Evolutionary conservation across 1,284 basidiomycete genomes (phyloP).

Genomic region (Sphagnurus paluster): DNA sequence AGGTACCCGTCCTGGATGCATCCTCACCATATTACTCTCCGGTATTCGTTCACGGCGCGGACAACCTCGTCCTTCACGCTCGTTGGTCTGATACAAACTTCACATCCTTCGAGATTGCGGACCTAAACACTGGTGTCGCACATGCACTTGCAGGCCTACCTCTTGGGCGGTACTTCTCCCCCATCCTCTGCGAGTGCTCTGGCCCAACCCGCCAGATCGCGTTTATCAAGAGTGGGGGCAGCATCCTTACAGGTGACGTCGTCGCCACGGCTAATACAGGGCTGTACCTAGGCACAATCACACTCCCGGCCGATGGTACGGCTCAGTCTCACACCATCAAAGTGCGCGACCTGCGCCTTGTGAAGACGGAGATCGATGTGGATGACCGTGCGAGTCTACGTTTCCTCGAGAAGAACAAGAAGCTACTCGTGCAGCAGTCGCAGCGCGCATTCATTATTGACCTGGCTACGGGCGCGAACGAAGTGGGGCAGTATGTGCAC

Average conservation of each 20-base stretch:
- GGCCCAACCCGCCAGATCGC: constrained; percentile 51
- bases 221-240: constrained; percentile 62
- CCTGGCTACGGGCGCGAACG: constrained; percentile 44
- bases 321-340: constrained; percentile 26
- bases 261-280: constrained; percentile 63
- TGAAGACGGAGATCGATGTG: constrained; percentile 45
- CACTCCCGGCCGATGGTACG: constrained; percentile 38
- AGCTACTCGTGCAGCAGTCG: constrained; percentile 60
- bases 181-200: constrained; percentile 48
- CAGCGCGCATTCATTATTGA: constrained; percentile 54
- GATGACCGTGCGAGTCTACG: constrained; percentile 43
- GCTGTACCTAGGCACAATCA: constrained; percentile 61
- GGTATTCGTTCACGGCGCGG: constrained; percentile 53
- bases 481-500: constrained; percentile 49
- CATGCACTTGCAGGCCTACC: constrained; percentile 58
- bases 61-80: constrained; percentile 56
- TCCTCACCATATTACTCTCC: constrained; percentile 66
- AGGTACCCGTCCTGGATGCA: constrained; percentile 49
- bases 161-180: constrained; percentile 62
- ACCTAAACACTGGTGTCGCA: constrained; percentile 43
- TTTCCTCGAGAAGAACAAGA: constrained; percentile 51
- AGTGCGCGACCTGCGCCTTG: constrained; percentile 39
- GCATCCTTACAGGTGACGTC: constrained; percentile 58
- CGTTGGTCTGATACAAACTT: constrained; percentile 68
- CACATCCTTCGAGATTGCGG: constrained; percentile 63